A percentile compares a stretch with the other conserved stretches of the same genome.
These are phyloP conservation scores for Rhizodiscina lignyota DNA, from an alignment of 495 filamentous ascomycete species.

Conservation along the genomic window DNA sequence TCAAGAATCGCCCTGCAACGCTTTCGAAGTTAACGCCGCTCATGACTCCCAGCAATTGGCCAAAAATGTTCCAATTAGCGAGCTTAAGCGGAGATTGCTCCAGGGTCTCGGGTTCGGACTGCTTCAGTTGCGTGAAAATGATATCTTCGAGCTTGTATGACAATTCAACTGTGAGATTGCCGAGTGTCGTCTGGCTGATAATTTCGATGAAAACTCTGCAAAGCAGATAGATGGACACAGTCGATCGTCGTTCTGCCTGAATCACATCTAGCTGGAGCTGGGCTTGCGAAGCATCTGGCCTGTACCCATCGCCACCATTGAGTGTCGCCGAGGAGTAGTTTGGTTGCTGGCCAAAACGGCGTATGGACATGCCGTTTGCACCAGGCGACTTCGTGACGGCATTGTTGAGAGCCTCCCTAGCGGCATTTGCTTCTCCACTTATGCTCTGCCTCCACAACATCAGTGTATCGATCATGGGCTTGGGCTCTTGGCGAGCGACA, in stretches of 20 bases:
- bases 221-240: constrained; percentile 84
- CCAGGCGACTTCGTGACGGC: neutral
- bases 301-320: too few species aligned
- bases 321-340: constrained; percentile 4
- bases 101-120: constrained; percentile 70
- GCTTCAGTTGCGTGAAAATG: constrained; percentile 81
- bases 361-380: neutral
- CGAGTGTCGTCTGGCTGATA: constrained; percentile 71
- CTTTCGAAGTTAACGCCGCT: constrained; percentile 75
- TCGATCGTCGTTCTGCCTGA: constrained; percentile 71
- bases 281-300: too few species aligned
- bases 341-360: constrained; percentile 8
- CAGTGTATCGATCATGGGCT: constrained; percentile 86
- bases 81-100: constrained; percentile 61
- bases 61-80: constrained; percentile 90
- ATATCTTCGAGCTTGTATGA: constrained; percentile 82
- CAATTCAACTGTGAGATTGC: constrained; percentile 71
- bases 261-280: constrained; percentile 48
- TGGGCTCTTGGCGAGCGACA: constrained; percentile 85
- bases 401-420: constrained; percentile 39
- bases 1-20: constrained; percentile 65
- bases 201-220: constrained; percentile 91
- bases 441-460: constrained; percentile 96
- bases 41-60: constrained; percentile 85
- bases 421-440: constrained; percentile 61